phyloP scores from a whole-genome alignment of 2,329 filamentous ascomycete species.

The Sclerotinia trifoliorum region DNA sequence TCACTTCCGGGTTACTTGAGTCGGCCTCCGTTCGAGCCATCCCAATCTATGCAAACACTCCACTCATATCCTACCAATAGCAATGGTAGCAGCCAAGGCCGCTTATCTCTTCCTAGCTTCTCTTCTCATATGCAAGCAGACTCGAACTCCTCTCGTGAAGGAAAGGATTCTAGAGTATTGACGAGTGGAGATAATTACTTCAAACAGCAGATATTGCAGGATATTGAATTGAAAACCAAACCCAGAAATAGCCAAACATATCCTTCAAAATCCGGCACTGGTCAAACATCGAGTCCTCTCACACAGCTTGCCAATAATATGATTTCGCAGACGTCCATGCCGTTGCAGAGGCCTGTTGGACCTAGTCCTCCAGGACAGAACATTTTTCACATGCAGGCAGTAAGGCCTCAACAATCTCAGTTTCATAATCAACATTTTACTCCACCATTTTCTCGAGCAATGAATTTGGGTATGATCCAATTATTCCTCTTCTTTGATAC shows the following conservation, averaged over 20 bases:
- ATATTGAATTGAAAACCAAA: constrained; percentile 24
- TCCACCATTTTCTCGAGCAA: constrained; percentile 32
- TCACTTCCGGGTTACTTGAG: constrained; percentile 5
- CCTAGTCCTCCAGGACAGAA: constrained; percentile 18
- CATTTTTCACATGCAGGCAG: constrained; percentile 26
- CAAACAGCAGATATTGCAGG: constrained; percentile 27
- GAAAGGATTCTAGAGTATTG: constrained; percentile 26
- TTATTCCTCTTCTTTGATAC: neutral
- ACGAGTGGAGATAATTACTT: constrained; percentile 36
- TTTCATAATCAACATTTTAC: constrained; percentile 35
- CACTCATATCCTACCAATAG: neutral
- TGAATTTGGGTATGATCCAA: constrained; percentile 28
- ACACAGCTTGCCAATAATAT: constrained; percentile 34
- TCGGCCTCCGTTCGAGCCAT: constrained; percentile 1
- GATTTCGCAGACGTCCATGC: constrained; percentile 28
- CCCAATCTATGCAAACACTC: constrained; percentile 3
- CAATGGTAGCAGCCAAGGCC: neutral
- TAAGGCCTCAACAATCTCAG: constrained; percentile 31
- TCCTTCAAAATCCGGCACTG: neutral
- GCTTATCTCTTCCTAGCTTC: constrained; percentile 13
- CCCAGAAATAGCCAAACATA: neutral
- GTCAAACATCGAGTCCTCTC: constrained; percentile 23
- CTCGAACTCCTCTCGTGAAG: neutral
- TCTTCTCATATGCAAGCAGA: constrained; percentile 8
- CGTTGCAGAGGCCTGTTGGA: constrained; percentile 20